Percentiles rank a stretch among this genome's conserved stretches.
These are phyloP conservation scores for Pichia sp. DNA, from an alignment of 1,139 yeast species.

Conservation along the genomic window DNA sequence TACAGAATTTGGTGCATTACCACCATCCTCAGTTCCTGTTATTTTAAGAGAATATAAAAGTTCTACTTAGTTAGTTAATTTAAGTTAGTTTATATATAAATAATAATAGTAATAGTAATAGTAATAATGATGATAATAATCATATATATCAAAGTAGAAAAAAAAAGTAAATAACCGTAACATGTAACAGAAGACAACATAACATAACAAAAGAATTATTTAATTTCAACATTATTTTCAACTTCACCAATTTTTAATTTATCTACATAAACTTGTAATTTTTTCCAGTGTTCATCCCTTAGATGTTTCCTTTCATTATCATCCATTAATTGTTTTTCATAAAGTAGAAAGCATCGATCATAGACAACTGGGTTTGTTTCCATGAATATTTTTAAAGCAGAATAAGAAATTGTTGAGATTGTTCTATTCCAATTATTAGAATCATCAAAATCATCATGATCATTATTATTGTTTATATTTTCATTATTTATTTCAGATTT, in stretches of 20 bases:
- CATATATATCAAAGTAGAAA: background rate
- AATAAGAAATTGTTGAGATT: conserved; percentile 83
- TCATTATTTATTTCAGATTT: conserved; percentile 33
- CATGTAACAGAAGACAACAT: background rate
- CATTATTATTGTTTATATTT: conserved; percentile 33
- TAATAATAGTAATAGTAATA: too few species aligned
- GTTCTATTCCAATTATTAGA: conserved; percentile 73
- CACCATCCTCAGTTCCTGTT: conserved; percentile 96
- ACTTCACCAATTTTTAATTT: conserved; percentile 29
- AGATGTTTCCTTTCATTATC: conserved; percentile 54
- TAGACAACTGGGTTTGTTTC: conserved; percentile 88
- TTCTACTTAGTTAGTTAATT: conserved; percentile 24
- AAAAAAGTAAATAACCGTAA: background rate
- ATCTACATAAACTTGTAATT: conserved; percentile 57
- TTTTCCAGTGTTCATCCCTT: conserved; percentile 70
- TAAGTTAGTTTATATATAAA: background rate
- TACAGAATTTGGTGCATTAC: conserved; percentile 92
- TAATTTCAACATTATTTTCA: conserved; percentile 24
- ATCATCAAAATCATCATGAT: conserved; percentile 27
- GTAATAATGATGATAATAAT: too few species aligned
- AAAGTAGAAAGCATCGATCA: conserved; percentile 85
- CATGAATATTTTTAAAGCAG: conserved; percentile 87
- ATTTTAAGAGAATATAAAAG: conserved; percentile 85
- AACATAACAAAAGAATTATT: conserved; percentile 9
- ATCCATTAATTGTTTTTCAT: conserved; percentile 68